Percentiles rank a stretch among this genome's conserved stretches.
Conservation (phyloP, 352 stramenopile genomes). For the Halophytophthora batemanensis region DNA sequence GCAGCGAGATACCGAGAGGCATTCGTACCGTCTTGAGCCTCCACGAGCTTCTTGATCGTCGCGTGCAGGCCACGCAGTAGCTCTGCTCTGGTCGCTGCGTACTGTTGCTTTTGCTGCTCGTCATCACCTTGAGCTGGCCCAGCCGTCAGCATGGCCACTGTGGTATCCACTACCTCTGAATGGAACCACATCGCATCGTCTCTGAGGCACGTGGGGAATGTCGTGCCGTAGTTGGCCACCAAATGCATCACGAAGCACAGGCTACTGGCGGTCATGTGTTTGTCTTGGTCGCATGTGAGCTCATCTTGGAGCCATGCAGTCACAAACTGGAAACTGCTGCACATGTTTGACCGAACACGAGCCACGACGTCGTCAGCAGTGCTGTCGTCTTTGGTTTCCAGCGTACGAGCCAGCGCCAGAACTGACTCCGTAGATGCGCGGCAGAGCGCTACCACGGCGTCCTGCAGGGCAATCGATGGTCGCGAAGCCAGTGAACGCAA, state of each 20-base stretch:
- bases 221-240: conserved; percentile 28
- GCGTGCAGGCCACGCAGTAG: conserved; percentile 33
- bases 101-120: conserved; percentile 15
- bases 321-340: conserved; percentile 30
- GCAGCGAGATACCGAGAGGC: conserved; percentile 44
- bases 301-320: conserved; percentile 42
- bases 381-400: conserved; percentile 7
- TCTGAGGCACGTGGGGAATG: conserved; percentile 28
- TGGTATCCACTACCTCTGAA: conserved; percentile 22
- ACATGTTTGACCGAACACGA: conserved; percentile 23
- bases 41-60: conserved; percentile 45
- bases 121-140: conserved; percentile 7
- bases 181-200: conserved; percentile 35
- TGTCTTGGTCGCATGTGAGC: conserved; percentile 19
- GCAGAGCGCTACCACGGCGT: conserved; percentile 31
- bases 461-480: conserved; percentile 21
- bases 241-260: conserved; percentile 43
- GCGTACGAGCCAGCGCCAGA: conserved; percentile 35
- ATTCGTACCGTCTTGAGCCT: conserved; percentile 30
- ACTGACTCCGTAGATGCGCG: conserved; percentile 42
- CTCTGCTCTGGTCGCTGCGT: conserved; percentile 18
- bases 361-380: conserved; percentile 4
- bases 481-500: conserved; percentile 27
- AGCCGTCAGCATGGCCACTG: conserved; percentile 19
- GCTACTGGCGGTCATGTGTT: conserved; percentile 3